A percentile compares a stretch with the other conserved stretches of the same genome.
Evolutionary conservation across 78 protist genomes (phyloP).

Genomic region (Dictyostelium brefeldianum): DNA sequence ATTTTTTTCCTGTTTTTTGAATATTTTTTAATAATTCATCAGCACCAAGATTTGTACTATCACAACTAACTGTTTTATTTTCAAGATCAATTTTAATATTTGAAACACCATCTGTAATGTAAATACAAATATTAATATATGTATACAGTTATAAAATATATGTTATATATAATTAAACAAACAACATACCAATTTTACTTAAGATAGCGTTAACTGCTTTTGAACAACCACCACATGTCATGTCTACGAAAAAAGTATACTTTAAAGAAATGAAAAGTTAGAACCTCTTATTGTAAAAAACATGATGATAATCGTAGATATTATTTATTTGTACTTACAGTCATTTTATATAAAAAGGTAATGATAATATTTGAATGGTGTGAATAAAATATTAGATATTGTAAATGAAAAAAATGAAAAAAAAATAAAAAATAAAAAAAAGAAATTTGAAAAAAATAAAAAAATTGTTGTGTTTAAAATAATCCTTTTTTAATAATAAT

Average conservation of each 20-base stretch:
- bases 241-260: slow-evolving; percentile 78
- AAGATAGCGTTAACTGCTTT: slow-evolving; percentile 72
- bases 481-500: too few relatives aligned
- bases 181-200: slow-evolving; percentile 28
- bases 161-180: too few relatives aligned
- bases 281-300: not conserved
- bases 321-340: slow-evolving; percentile 12
- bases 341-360: not conserved
- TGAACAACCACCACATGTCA: slow-evolving; percentile 84
- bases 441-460: not conserved
- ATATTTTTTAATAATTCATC: slow-evolving; percentile 39
- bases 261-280: not conserved
- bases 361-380: too few relatives aligned
- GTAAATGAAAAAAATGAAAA: slow-evolving; percentile 13
- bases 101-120: slow-evolving; percentile 58
- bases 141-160: not conserved
- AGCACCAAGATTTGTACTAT: slow-evolving; percentile 32
- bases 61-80: slow-evolving; percentile 49
- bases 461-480: too few relatives aligned
- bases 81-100: slow-evolving; percentile 55
- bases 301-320: not conserved
- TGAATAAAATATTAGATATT: too few relatives aligned
- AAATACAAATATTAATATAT: too few relatives aligned
- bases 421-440: not conserved
- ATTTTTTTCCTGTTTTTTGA: slow-evolving; percentile 69